Conservation (phyloP, 163 green algal species). For the Chlamydomonas reinhardtii region DNA sequence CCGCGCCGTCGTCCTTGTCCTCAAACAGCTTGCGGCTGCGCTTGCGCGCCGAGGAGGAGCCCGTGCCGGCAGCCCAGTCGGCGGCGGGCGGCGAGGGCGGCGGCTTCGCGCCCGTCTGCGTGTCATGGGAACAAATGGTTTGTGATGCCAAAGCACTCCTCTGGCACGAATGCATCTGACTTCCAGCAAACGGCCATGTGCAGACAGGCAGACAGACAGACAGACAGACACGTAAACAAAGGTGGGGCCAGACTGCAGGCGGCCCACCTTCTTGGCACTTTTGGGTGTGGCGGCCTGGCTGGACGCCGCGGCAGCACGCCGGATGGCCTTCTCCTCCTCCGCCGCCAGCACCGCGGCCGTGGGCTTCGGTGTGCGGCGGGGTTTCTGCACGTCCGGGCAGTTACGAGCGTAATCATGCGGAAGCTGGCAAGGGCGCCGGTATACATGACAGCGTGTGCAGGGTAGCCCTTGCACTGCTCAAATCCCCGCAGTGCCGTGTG, state of each 20-base stretch:
- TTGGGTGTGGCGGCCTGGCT: conserved; percentile 32
- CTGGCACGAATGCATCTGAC: no score
- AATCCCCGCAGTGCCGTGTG: no score
- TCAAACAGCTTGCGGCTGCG: conserved; percentile 51
- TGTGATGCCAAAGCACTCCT: no score
- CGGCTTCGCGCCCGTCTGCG: neutral
- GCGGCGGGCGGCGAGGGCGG: conserved; percentile 3
- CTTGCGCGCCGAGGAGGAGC: conserved; percentile 14
- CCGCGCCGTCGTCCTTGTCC: conserved; percentile 5
- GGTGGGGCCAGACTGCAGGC: neutral
- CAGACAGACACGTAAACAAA: no score
- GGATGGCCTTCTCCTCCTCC: conserved; percentile 20
- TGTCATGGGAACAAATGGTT: no score
- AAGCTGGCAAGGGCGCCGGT: no score
- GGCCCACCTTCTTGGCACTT: neutral
- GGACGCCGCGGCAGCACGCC: neutral
- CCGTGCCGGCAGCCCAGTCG: conserved; percentile 2
- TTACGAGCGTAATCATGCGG: no score
- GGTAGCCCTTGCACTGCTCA: no score
- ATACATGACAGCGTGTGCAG: no score
- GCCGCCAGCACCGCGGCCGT: conserved; percentile 14
- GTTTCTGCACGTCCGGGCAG: conserved; percentile 11
- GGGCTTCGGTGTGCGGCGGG: conserved; percentile 30
- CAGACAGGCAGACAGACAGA: no score
- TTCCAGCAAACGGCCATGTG: no score